Evolutionary conservation across 306 rosid species (phyloP).

Genomic region (Cucurbita pepo): DNA sequence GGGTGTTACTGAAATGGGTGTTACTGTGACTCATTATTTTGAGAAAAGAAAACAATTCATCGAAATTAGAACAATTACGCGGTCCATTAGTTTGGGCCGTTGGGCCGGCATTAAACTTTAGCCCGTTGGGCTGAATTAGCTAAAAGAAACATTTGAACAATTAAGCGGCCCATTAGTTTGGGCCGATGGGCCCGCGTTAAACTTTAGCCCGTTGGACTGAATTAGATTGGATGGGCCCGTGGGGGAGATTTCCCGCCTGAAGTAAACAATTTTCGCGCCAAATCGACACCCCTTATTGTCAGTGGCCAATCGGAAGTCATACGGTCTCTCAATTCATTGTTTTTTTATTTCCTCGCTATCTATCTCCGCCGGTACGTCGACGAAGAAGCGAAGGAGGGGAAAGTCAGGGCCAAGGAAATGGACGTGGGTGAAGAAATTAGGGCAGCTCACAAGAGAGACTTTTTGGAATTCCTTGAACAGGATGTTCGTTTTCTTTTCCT

Average conservation of each 20-base stretch:
- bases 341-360: conserved; percentile 1
- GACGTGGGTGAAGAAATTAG: conserved; percentile 78
- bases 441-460: conserved; percentile 89
- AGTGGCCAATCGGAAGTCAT: not conserved
- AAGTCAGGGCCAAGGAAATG: conserved; percentile 21
- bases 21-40: not conserved
- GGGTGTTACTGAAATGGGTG: no score
- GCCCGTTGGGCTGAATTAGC: not conserved
- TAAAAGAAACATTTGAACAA: not conserved
- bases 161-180: not conserved
- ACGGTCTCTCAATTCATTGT: not conserved
- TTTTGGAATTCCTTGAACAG: conserved; percentile 69
- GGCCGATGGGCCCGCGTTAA: not conserved
- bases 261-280: not conserved
- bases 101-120: not conserved
- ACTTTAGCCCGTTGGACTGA: not conserved
- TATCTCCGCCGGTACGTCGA: conserved; percentile 12
- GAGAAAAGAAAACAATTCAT: not conserved
- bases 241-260: not conserved
- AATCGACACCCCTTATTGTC: not conserved
- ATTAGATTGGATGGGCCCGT: not conserved
- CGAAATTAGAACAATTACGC: not conserved
- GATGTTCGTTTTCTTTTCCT: conserved; percentile 27
- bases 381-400: not conserved
- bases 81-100: not conserved